A percentile compares a stretch with the other conserved stretches of the same genome.
Evolutionary conservation across 306 rosid species (phyloP).

Genomic region (Carpinus viminea): DNA sequence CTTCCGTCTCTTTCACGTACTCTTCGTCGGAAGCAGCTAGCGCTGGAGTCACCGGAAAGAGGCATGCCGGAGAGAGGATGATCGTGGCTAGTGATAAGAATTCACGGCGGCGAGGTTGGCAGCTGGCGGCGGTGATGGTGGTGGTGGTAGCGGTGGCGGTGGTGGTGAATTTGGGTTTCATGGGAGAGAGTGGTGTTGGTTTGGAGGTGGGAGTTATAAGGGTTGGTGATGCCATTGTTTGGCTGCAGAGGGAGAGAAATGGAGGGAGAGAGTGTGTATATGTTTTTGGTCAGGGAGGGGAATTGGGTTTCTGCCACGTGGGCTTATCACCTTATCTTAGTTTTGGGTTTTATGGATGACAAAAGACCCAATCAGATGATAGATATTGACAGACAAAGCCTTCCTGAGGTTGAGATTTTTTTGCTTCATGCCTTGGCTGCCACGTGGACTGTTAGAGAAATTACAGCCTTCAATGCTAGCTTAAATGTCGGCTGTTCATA

Average conservation of each 20-base stretch:
- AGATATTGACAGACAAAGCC: constrained; percentile 32
- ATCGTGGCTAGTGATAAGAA: constrained; percentile 56
- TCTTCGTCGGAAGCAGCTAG: constrained; percentile 67
- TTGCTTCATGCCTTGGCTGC: background rate
- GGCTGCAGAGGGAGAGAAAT: background rate
- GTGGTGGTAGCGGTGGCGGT: constrained; percentile 3
- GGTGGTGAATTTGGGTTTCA: constrained; percentile 49
- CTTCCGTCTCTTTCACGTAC: constrained; percentile 76
- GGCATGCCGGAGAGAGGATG: constrained; percentile 35
- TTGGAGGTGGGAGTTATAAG: constrained; percentile 85
- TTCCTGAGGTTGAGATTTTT: constrained; percentile 3
- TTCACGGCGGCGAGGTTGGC: constrained; percentile 61
- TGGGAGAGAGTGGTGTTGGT: constrained; percentile 55
- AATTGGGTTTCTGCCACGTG: constrained; percentile 72
- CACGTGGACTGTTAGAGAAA: no score
- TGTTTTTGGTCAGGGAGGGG: constrained; percentile 26
- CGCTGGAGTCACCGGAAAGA: constrained; percentile 48
- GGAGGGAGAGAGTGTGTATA: constrained; percentile 3
- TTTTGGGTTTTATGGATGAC: constrained; percentile 54
- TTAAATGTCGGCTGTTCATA: no score
- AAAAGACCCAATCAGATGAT: constrained; percentile 48
- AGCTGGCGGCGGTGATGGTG: background rate
- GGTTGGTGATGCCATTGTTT: constrained; percentile 74
- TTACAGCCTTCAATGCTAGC: no score
- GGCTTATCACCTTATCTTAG: constrained; percentile 87